Base-by-base conservation (phyloP, 169 alveolate species). In the Plasmodium sp. region DNA sequence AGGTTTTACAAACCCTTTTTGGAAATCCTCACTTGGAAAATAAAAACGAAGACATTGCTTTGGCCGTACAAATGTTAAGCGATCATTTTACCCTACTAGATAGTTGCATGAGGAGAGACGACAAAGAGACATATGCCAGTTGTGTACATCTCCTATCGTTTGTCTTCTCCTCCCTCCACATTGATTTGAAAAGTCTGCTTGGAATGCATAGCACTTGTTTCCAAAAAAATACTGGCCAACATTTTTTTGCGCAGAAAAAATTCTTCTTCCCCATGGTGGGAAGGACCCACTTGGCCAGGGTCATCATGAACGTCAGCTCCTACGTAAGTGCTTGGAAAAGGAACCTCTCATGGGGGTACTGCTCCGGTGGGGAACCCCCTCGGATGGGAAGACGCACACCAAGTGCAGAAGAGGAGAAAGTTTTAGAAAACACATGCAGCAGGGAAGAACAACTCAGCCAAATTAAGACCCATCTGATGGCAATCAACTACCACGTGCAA, bases 191-290 rank as follows among this genome's bases (percentile, higher is more conserved):
- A 39, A 36, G 16, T 18, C 9, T 79, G 18, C 34, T 79, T 9
- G 27, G 51, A 79, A 39, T 5, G 9, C 39, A 79, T 39, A 36
- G 43, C 18, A 18, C 67, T 0, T 36, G 33, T 79, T 43, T 27
- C 22, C 31, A 12, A 73, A 79, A 34, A 9, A 79, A 79, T 39
- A 18, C 5, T 79, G 18, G n/a, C 22, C 43, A 79, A 34, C 51
- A 36, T 79, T 79, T n/a, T 34, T 7, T 79, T 36, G 41, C 41
- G 67, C 12, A 79, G 51, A 36, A 79, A 36, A 3, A 31, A 12
- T 79, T 79, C 51, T 79, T 79, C 22, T 79, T 79, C 58, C 84
- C 84, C 16, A 31, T 33, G 51, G 67, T 79, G 22, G 51, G 51
- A 79, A 36, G 84, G 58, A 36, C 41, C n/a, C 51, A 34, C 33